Base-by-base conservation (phyloP, 2,329 filamentous ascomycete genomes). In the Fusarium falciforme region DNA sequence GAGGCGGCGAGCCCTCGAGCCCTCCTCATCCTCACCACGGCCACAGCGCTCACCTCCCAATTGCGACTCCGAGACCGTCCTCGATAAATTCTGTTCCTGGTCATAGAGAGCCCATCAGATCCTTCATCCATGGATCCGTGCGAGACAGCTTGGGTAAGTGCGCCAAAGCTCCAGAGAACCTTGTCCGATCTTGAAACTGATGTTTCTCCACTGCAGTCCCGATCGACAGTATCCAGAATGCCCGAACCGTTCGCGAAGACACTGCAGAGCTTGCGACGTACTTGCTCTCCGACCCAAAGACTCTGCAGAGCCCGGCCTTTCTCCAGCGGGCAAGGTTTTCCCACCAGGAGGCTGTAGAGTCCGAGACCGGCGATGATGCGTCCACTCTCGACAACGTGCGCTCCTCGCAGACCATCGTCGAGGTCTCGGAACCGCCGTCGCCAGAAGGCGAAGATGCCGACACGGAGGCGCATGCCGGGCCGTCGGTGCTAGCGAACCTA, bases 211-310 rank as follows among this genome's bases (percentile, higher is more conserved):
- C 33, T 57, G 47, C 73, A 89, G 87, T 84, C 42, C 87, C 88
- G 20, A 80, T 89, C 83, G 93, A 96, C 79, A 93, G 90, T 76
- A 89, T 90, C 20, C 90, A 94, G 76, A 93, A 94, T 82, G 93
- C 94, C 36, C 90, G 92, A 68, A 93, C 91, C 74, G 93, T 98
- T 44, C 92, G 95, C 73, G 92, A 96, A 83, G 93, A 96, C 80
- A 97, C 95, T 3, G 94, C 94, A 61, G 94, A 97, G 83, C 87
- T 98, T 66, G 95, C 95, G 49, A 94, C 90, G 20, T 94, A 95
- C 80, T 92, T 94, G 59, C 88, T 98, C 31, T 92, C 92, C 42
- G 90, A 93, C 76, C 87, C 88, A 76, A 83, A 87, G 66, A 81
- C 84, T 67, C 77, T 80, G 49, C 83, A 82, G 49, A 84, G 81